Evolutionary conservation across 2,329 filamentous ascomycete genomes (phyloP).

Genomic region (Stachybotrys chartarum): DNA sequence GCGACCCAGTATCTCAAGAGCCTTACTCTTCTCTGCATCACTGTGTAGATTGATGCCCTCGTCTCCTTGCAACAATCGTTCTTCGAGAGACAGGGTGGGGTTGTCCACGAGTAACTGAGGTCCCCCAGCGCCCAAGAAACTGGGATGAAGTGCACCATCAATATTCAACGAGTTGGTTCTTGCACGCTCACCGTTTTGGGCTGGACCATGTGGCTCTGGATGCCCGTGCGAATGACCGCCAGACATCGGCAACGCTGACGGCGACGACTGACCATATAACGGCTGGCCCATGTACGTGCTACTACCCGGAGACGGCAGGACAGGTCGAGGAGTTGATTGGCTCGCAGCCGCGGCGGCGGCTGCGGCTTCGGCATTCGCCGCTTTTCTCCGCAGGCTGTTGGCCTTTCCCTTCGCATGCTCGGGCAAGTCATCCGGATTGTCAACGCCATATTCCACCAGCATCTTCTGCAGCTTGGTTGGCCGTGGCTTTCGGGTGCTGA

Average conservation of each 20-base stretch:
- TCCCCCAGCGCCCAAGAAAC: conserved; percentile 34
- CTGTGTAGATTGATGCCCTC: conserved; percentile 37
- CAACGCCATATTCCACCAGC: conserved; percentile 79
- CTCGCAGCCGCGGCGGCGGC: conserved; percentile 24
- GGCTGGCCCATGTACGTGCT: conserved; percentile 15
- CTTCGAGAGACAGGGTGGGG: conserved; percentile 37
- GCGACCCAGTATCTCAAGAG: conserved; percentile 43
- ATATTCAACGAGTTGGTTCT: conserved; percentile 32
- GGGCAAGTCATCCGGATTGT: conserved; percentile 85
- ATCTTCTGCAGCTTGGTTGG: conserved; percentile 97
- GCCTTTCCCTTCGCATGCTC: conserved; percentile 75
- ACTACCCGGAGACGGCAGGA: conserved; percentile 12
- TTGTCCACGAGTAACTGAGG: conserved; percentile 34
- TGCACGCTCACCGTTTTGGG: conserved; percentile 16
- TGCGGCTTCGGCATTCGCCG: conserved; percentile 49
- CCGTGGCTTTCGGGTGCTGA: conserved; percentile 89
- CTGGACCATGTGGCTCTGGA: conserved; percentile 16
- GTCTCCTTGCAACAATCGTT: conserved; percentile 41
- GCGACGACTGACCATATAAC: conserved; percentile 15
- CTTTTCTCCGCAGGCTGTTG: conserved; percentile 65
- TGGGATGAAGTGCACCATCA: conserved; percentile 31
- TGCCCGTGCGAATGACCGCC: conserved; percentile 18
- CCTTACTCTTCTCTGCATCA: conserved; percentile 39
- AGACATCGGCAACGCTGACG: conserved; percentile 6
- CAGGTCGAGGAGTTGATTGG: conserved; percentile 8